A percentile compares a stretch with the other conserved stretches of the same genome.
phyloP scores from a whole-genome alignment of 768 basidiomycete genomes.

The Dioszegia aurantiaca region DNA sequence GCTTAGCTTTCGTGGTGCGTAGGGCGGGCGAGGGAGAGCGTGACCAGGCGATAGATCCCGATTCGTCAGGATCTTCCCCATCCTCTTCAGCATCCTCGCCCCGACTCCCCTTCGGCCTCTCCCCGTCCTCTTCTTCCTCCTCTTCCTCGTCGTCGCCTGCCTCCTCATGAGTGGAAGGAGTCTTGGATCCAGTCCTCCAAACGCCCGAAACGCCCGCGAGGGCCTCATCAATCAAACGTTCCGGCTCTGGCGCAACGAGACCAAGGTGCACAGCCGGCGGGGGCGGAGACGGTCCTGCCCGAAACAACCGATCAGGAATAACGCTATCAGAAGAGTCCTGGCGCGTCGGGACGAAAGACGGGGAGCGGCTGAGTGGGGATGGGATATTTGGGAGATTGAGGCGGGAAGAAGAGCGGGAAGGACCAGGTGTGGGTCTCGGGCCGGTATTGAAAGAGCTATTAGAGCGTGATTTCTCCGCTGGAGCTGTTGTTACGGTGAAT shows the following conservation, averaged over 20 bases:
- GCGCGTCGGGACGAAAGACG: constrained; percentile 8
- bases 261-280: constrained; percentile 14
- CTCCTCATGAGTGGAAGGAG: neutral
- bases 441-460: neutral
- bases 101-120: no score
- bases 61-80: constrained; percentile 38
- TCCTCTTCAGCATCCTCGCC: no score
- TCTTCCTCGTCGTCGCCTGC: constrained; percentile 10
- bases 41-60: constrained; percentile 53
- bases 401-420: constrained; percentile 8
- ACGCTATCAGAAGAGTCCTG: neutral
- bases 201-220: constrained; percentile 1
- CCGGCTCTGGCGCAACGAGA: constrained; percentile 17
- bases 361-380: constrained; percentile 10
- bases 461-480: neutral
- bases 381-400: constrained; percentile 11
- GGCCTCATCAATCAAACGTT: constrained; percentile 18
- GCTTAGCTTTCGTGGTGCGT: constrained; percentile 16
- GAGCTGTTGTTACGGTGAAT: neutral
- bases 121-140: constrained; percentile 53
- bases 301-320: constrained; percentile 7
- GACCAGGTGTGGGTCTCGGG: neutral
- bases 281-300: constrained; percentile 12
- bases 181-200: constrained; percentile 2
- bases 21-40: constrained; percentile 52